Percentiles rank a stretch among this genome's conserved stretches.
Evolutionary conservation across 139 green algal species (phyloP).

Genomic region (Pleodorina starrii): DNA sequence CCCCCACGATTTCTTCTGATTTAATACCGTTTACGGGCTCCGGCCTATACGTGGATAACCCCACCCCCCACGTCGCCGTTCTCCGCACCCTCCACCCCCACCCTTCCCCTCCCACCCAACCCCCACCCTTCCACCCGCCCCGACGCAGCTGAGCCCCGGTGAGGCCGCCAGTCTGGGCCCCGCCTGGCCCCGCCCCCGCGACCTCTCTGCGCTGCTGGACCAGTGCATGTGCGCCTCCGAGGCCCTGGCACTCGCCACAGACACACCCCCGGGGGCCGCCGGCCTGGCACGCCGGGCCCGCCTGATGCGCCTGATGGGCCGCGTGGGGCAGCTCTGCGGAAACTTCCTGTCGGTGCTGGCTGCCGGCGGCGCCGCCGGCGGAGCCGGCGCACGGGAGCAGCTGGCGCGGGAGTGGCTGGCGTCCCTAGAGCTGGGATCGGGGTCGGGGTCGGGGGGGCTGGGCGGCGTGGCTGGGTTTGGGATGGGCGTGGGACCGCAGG

Average conservation of each 20-base stretch:
- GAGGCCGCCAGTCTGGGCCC: constrained; percentile 49
- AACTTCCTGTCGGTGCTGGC: constrained; percentile 13
- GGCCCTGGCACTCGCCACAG: not conserved
- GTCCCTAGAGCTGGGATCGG: constrained; percentile 12
- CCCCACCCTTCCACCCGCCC: not conserved
- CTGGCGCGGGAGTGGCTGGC: constrained; percentile 46
- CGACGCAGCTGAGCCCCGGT: constrained; percentile 55
- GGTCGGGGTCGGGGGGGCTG: not conserved
- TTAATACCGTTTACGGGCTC: too few species aligned
- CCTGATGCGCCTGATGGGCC: not conserved
- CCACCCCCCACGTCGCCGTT: too few species aligned
- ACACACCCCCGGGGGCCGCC: not conserved
- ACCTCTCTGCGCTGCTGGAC: constrained; percentile 55
- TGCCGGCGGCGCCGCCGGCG: not conserved
- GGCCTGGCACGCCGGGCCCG: not conserved
- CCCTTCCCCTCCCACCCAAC: too few species aligned
- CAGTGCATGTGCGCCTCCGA: constrained; percentile 51
- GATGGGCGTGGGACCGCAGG: not conserved
- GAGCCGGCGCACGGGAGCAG: not conserved
- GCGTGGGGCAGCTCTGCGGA: constrained; percentile 12
- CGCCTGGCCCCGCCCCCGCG: constrained; percentile 47
- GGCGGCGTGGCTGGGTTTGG: not conserved
- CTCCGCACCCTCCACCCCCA: too few species aligned
- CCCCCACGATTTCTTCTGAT: too few species aligned
- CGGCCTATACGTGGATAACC: too few species aligned